A percentile compares a stretch with the other conserved stretches of the same genome.
These are phyloP conservation scores for Pterocarpus santalinus DNA, from an alignment of 306 rosid species.

Conservation along the genomic window DNA sequence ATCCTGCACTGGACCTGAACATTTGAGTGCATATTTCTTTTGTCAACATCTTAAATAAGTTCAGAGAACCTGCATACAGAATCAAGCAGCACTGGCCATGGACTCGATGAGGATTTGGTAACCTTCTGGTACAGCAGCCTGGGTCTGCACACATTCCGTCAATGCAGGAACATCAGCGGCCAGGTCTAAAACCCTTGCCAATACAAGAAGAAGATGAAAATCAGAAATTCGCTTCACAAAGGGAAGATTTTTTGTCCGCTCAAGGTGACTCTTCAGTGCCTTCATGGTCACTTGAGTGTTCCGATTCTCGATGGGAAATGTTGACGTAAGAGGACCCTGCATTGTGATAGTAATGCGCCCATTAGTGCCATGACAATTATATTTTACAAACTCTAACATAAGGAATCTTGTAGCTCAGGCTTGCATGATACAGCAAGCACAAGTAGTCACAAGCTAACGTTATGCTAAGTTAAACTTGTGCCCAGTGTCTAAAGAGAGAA, in stretches of 20 bases:
- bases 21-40: conserved; percentile 39
- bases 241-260: conserved; percentile 73
- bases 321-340: conserved; percentile 89
- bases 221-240: conserved; percentile 88
- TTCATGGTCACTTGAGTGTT: conserved; percentile 54
- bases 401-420: background rate
- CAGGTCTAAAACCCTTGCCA: conserved; percentile 73
- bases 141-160: conserved; percentile 82
- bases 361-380: conserved; percentile 35
- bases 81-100: conserved; percentile 77
- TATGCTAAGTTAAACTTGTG: background rate
- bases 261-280: conserved; percentile 89
- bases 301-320: conserved; percentile 90
- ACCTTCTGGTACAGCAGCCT: conserved; percentile 83
- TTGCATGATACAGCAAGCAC: conserved; percentile 8
- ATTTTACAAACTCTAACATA: conserved; percentile 23
- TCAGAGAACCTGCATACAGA: conserved; percentile 36
- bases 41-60: conserved; percentile 39
- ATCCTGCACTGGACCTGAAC: conserved; percentile 41
- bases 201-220: conserved; percentile 85
- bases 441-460: background rate
- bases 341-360: conserved; percentile 23
- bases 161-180: conserved; percentile 86
- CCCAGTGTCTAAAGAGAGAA: background rate
- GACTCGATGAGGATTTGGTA: conserved; percentile 93